phyloP scores from a whole-genome alignment of 2,329 filamentous ascomycete species.

The Hortaea werneckii region DNA sequence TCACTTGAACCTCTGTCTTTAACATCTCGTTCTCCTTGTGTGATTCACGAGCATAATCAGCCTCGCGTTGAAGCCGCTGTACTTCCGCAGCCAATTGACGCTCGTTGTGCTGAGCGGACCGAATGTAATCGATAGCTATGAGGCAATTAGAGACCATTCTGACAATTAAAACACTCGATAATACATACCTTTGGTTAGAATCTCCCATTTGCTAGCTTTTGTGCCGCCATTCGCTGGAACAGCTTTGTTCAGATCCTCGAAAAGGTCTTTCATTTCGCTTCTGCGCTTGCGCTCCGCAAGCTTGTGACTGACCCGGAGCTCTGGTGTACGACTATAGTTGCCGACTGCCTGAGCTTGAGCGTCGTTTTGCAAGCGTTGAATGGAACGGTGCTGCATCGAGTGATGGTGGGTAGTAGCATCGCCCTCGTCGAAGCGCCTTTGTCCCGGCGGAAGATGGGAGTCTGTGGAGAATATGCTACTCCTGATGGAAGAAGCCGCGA shows the following conservation, averaged over 20 bases:
- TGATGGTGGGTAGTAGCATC: conserved; percentile 56
- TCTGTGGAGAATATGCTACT: conserved; percentile 72
- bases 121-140: conserved; percentile 42
- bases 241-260: conserved; percentile 67
- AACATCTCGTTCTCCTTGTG: conserved; percentile 39
- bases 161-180: neutral
- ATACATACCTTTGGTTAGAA: conserved; percentile 65
- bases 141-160: neutral
- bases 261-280: conserved; percentile 81
- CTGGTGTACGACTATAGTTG: conserved; percentile 73
- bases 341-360: conserved; percentile 51
- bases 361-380: conserved; percentile 53
- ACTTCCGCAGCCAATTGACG: conserved; percentile 30
- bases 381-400: conserved; percentile 62
- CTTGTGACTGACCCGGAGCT: conserved; percentile 75
- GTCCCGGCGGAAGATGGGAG: conserved; percentile 60
- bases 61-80: conserved; percentile 33
- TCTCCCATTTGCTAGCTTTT: conserved; percentile 86
- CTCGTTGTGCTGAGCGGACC: conserved; percentile 28
- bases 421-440: conserved; percentile 60
- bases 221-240: conserved; percentile 72
- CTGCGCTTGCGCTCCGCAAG: conserved; percentile 72
- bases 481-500: conserved; percentile 65
- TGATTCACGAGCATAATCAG: conserved; percentile 32
- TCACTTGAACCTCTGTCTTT: conserved; percentile 36